Conservation (phyloP, 2,329 filamentous ascomycete species). For the Ophiostoma novo-ulmi region DNA sequence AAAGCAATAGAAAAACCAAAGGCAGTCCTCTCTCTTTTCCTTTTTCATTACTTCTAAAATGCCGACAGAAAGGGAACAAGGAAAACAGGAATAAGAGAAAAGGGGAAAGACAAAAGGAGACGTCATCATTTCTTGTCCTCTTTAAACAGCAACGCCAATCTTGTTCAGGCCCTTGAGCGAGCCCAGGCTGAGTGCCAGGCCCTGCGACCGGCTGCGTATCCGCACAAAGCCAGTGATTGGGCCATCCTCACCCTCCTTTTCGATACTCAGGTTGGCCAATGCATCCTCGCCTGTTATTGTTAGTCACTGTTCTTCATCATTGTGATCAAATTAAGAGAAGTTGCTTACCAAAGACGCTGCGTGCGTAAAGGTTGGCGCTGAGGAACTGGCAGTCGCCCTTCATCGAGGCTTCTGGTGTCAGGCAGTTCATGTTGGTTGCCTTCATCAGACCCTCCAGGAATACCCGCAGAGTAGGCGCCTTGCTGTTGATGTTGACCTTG, state of each 20-base stretch:
- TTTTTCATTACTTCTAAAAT: conserved; percentile 9
- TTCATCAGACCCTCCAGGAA: conserved; percentile 95
- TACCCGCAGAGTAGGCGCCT: conserved; percentile 83
- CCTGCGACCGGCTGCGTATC: conserved; percentile 95
- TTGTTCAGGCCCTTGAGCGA: conserved; percentile 93
- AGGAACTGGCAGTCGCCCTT: conserved; percentile 98
- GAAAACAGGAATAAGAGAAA: background rate
- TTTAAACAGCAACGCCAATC: conserved; percentile 48
- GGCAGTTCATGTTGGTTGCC: conserved; percentile 96
- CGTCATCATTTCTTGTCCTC: background rate
- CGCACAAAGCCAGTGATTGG: conserved; percentile 95
- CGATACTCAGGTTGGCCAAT: conserved; percentile 92
- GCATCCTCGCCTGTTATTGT: conserved; percentile 79
- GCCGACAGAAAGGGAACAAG: conserved; percentile 11
- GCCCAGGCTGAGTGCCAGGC: conserved; percentile 85
- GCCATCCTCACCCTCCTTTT: conserved; percentile 92
- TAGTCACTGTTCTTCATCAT: background rate
- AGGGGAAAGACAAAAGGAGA: background rate
- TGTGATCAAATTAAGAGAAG: background rate
- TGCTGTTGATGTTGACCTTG: conserved; percentile 99
- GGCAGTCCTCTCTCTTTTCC: conserved; percentile 5
- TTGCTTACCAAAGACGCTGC: conserved; percentile 92
- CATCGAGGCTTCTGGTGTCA: conserved; percentile 92
- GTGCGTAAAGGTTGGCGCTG: conserved; percentile 92
- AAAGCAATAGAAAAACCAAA: conserved; percentile 5